Evolutionary conservation across 2,329 filamentous ascomycete species (phyloP), one percentile per base, ranked within the genome.

Genomic region (Seiridium cupressi): DNA sequence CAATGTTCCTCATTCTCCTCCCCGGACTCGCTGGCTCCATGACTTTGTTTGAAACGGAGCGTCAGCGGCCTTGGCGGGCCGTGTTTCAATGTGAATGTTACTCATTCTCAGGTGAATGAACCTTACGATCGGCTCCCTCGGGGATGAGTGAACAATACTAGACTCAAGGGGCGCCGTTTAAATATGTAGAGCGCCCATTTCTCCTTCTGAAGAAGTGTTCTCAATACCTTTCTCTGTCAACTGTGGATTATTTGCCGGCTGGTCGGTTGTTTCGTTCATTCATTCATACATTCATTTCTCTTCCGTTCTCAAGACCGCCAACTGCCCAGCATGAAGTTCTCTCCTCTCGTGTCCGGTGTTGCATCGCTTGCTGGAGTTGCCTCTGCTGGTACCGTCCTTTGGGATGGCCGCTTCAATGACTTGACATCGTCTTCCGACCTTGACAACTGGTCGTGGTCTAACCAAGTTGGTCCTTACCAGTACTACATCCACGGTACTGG

Each of bases 401-500:
- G 84, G 84, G 84, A 87, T 70, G 85, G 85, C 31, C 80, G 83
- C 54, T 84, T 86, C 75, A 86, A 86, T 68, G 77, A 81, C 59
- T 73, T 83, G 61, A 75, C 73, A 10, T 74, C 78, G 13, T 77
- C 76, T 55, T 68, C 77, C 1, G 82, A 84, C 66, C 74, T 86
- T 11, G 74, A 78, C 64, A 77, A 81, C 47, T 87, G 84, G 84
- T 84, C 81, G 1, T 89, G 83, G 82, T 80, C 78, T 5, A 87
- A 85, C 69, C 80, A 86, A 72, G 81, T 85, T 62, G 83, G 84
- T 1, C 81, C 85, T 1, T 91, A 89, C 75, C 89, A 91, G 74
- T 91, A 88, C 78, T 91, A 91, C 76, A 90, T 90, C 70, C 89
- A 91, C 76, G 89, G 89, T 54, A 73, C 75, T 7, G 81, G 79